These are phyloP conservation scores for Termitomyces sp. DNA, from an alignment of 768 basidiomycete genomes.

Conservation along the genomic window DNA sequence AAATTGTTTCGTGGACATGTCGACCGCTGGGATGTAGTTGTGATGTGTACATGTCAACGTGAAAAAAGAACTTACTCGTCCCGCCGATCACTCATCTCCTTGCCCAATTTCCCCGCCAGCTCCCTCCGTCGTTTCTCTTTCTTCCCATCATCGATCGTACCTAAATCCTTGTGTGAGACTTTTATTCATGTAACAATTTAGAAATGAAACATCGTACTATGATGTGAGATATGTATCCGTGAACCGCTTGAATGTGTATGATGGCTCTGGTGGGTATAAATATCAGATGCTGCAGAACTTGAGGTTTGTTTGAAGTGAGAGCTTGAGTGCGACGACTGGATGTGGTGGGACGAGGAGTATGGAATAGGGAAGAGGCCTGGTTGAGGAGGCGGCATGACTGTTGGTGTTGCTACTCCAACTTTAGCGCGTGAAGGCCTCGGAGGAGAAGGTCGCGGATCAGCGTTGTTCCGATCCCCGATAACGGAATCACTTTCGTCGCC, in stretches of 20 bases:
- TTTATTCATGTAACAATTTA: neutral
- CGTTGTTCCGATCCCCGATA: neutral
- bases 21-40: slow-evolving; percentile 39
- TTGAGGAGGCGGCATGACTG: slow-evolving; percentile 50
- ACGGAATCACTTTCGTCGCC: slow-evolving; percentile 20
- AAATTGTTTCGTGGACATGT: slow-evolving; percentile 60
- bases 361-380: slow-evolving; percentile 66
- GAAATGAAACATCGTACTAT: slow-evolving; percentile 7
- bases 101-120: slow-evolving; percentile 63
- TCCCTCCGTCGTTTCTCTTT: slow-evolving; percentile 71
- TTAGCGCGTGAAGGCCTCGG: neutral
- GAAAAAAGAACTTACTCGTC: slow-evolving; percentile 55
- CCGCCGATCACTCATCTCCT: slow-evolving; percentile 69
- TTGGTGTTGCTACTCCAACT: neutral
- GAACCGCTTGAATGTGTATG: slow-evolving; percentile 35
- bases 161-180: neutral
- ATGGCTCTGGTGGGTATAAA: slow-evolving; percentile 12
- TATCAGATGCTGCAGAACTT: slow-evolving; percentile 2
- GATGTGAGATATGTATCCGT: slow-evolving; percentile 27
- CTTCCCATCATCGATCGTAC: slow-evolving; percentile 37
- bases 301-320: slow-evolving; percentile 12
- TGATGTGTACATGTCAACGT: slow-evolving; percentile 6
- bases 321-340: slow-evolving; percentile 17
- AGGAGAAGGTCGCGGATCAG: neutral
- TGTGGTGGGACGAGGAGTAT: slow-evolving; percentile 31